Base-by-base conservation (phyloP, 805 yeast genomes). In the Yarrowia osloensis region DNA sequence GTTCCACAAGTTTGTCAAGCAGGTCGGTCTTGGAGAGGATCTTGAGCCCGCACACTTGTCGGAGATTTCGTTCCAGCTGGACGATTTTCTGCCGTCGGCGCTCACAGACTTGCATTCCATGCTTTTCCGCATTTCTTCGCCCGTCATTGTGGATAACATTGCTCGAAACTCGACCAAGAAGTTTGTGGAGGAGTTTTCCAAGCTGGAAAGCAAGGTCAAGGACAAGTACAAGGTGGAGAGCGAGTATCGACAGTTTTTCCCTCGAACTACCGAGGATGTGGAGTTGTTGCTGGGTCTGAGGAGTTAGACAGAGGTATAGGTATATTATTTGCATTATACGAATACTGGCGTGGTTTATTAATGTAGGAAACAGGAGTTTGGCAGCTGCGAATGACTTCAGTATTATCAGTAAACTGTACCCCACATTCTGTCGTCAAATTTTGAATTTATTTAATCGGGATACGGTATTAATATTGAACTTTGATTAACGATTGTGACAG, bases 21-120 rank as follows among this genome's bases (percentile, higher is more conserved):
- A 65, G 33, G 63, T 39, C 2, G 63, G 63, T 7, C 63, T 57
- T 11, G 63, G 35, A 2, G 67, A 37, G 2, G 63, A 62, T n/a
- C 59, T 42, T 68, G 54, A 62, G 26, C 65, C 63, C 67, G 31
- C 69, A 13, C 40, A 52, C 19, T 54, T 74, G 13, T 47, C 44
- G 9, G 69, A 70, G 49, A 67, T 73, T 21, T 66, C 75, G 17
- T 63, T 65, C 22, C 50, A 69, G 15, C 69, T 79, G 50, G 80
- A 78, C 66, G 73, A 72, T 54, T 78, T 78, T 65, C 71, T 79
- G 31, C 74, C 77, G 1, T 73, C 75, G 0, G 79, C 79, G 2
- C 68, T 74, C 1, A 71, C 75, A 70, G 77, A 76, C 61, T 70
- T 75, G 39, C 72, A 73, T 37, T 63, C 66, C 13, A 67, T 69